A percentile compares a stretch with the other conserved stretches of the same genome.
These are phyloP conservation scores for Curvularia sp. DNA, from an alignment of 2,329 filamentous ascomycete genomes.

Conservation along the genomic window DNA sequence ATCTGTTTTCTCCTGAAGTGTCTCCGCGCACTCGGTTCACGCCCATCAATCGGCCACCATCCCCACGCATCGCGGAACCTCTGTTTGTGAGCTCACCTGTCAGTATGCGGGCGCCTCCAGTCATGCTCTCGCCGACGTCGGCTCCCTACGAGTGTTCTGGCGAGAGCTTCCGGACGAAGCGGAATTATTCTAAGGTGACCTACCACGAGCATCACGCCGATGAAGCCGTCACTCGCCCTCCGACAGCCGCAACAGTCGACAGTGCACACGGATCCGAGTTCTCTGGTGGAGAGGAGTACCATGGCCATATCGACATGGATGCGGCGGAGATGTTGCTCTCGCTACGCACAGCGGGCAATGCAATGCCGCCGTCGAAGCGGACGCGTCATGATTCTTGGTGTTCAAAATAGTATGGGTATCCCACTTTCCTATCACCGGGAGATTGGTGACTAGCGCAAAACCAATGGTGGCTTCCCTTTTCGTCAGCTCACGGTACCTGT, in stretches of 20 bases:
- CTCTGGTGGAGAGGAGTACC: slow-evolving; percentile 11
- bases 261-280: slow-evolving; percentile 10
- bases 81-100: slow-evolving; percentile 22
- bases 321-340: slow-evolving; percentile 49
- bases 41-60: slow-evolving; percentile 51
- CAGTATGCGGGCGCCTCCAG: slow-evolving; percentile 8
- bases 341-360: slow-evolving; percentile 34
- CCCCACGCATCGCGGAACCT: slow-evolving; percentile 20
- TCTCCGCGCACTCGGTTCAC: slow-evolving; percentile 49
- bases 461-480: slow-evolving; percentile 18
- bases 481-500: slow-evolving; percentile 12
- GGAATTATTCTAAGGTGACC: slow-evolving; percentile 37
- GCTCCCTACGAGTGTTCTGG: slow-evolving; percentile 19
- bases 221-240: slow-evolving; percentile 12
- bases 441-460: slow-evolving; percentile 5
- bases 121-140: slow-evolving; percentile 22
- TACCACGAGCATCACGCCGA: slow-evolving; percentile 9
- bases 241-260: slow-evolving; percentile 13
- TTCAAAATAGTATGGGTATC: slow-evolving; percentile 13
- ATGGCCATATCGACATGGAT: slow-evolving; percentile 36
- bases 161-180: slow-evolving; percentile 31
- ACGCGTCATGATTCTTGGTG: slow-evolving; percentile 38
- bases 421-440: slow-evolving; percentile 1
- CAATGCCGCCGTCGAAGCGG: slow-evolving; percentile 37
- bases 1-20: slow-evolving; percentile 50